These are phyloP conservation scores for Keithomyces neogunnii DNA, from an alignment of 2,329 filamentous ascomycete genomes.

Conservation along the genomic window DNA sequence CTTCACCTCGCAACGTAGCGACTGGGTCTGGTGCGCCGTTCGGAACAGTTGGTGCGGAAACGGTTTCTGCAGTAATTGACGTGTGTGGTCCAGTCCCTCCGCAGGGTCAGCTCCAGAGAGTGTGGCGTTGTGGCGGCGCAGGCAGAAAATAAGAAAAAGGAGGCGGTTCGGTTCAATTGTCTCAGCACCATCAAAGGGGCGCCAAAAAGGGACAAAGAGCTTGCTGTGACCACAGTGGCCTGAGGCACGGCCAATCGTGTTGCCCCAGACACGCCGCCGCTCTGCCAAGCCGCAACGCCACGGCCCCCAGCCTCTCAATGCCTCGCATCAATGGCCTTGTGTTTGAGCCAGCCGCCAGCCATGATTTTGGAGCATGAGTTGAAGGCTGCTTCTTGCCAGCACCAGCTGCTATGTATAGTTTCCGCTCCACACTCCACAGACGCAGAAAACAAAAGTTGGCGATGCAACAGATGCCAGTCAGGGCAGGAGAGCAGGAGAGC, in stretches of 20 bases:
- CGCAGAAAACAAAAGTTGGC: too few relatives aligned
- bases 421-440: too few relatives aligned
- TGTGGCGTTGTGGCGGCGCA: too few relatives aligned
- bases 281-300: slow-evolving; percentile 1
- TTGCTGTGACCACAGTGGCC: neutral
- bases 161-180: neutral
- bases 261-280: neutral
- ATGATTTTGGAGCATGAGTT: neutral
- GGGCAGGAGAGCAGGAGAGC: too few relatives aligned
- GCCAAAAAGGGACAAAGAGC: neutral
- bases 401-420: neutral
- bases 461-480: too few relatives aligned
- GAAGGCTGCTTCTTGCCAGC: neutral
- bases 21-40: too few relatives aligned
- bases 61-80: too few relatives aligned
- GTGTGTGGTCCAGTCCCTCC: too few relatives aligned
- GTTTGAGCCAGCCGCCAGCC: neutral
- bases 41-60: too few relatives aligned
- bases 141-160: neutral
- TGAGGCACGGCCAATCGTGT: slow-evolving; percentile 1
- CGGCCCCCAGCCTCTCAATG: neutral
- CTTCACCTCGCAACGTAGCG: too few relatives aligned
- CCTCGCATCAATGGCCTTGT: neutral
- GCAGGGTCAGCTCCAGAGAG: too few relatives aligned
- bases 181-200: neutral